Percentiles rank a stretch among this genome's conserved stretches.
Conservation (phyloP, 192 early-diverging fungal genomes). For the Chytriomyces sp. region DNA sequence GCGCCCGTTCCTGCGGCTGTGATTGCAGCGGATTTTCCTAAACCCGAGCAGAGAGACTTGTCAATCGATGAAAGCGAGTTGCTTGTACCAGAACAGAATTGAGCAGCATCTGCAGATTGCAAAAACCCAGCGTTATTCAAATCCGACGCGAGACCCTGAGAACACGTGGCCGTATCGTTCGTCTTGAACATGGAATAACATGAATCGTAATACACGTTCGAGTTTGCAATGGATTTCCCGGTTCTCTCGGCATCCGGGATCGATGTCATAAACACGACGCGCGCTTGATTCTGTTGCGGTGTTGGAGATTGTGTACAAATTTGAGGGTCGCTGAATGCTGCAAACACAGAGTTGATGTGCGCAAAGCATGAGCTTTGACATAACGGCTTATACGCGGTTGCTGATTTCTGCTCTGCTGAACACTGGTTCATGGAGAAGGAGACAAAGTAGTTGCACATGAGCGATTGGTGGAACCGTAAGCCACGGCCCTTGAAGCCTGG, state of each 20-base stretch:
- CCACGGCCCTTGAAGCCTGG: conserved; percentile 40
- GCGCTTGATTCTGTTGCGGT: neutral
- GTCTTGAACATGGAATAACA: conserved; percentile 33
- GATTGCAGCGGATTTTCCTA: neutral
- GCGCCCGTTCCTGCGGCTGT: neutral
- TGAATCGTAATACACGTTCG: conserved; percentile 14
- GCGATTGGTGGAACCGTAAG: conserved; percentile 36
- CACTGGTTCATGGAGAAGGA: conserved; percentile 25
- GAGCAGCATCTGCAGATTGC: neutral
- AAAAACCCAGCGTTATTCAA: conserved; percentile 34
- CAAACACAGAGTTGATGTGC: conserved; percentile 32
- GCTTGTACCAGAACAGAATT: conserved; percentile 27
- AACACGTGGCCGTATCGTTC: conserved; percentile 32
- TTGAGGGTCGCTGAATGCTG: conserved; percentile 37
- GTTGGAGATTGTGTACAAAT: conserved; percentile 29
- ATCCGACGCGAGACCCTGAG: conserved; percentile 32
- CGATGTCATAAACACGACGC: conserved; percentile 15
- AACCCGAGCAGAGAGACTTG: neutral
- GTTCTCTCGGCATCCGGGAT: neutral
- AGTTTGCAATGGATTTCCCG: neutral
- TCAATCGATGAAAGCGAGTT: neutral
- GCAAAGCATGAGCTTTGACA: conserved; percentile 41
- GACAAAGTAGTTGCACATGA: conserved; percentile 41
- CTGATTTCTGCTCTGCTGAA: neutral
- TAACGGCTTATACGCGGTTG: conserved; percentile 22